These are phyloP conservation scores for Pseudogymnoascus sp. DNA, from an alignment of 2,329 filamentous ascomycete genomes.

Conservation along the genomic window DNA sequence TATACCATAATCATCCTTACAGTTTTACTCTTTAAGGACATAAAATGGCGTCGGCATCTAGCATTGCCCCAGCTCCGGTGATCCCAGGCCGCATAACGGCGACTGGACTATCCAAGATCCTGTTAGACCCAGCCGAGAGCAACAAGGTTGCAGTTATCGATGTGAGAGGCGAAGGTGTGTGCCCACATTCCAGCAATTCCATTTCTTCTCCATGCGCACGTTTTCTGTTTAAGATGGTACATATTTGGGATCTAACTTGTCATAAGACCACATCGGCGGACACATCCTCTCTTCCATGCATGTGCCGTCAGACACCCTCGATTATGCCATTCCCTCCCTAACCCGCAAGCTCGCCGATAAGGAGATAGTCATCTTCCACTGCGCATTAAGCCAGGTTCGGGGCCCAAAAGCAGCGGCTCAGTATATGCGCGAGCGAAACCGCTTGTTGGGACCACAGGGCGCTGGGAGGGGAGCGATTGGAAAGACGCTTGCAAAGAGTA, in stretches of 20 bases:
- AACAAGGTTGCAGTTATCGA: conserved; percentile 65
- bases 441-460: conserved; percentile 27
- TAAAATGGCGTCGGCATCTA: background rate
- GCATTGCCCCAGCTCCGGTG: background rate
- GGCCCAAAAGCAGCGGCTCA: conserved; percentile 76
- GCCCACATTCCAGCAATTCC: background rate
- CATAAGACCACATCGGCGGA: conserved; percentile 74
- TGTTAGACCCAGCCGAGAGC: conserved; percentile 20
- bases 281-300: conserved; percentile 75
- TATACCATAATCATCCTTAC: background rate
- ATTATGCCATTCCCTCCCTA: conserved; percentile 73
- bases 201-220: background rate
- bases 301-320: conserved; percentile 64
- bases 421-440: conserved; percentile 65
- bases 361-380: conserved; percentile 87
- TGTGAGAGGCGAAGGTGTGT: conserved; percentile 71
- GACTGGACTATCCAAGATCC: conserved; percentile 21
- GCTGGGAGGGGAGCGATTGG: conserved; percentile 15
- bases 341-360: conserved; percentile 67
- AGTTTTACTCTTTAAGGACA: background rate
- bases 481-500: conserved; percentile 17
- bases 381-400: conserved; percentile 81
- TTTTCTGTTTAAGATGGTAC: background rate
- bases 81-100: conserved; percentile 21
- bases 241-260: background rate